phyloP scores from a whole-genome alignment of 257 asterid genomes.

The Solanum sejunctum region DNA sequence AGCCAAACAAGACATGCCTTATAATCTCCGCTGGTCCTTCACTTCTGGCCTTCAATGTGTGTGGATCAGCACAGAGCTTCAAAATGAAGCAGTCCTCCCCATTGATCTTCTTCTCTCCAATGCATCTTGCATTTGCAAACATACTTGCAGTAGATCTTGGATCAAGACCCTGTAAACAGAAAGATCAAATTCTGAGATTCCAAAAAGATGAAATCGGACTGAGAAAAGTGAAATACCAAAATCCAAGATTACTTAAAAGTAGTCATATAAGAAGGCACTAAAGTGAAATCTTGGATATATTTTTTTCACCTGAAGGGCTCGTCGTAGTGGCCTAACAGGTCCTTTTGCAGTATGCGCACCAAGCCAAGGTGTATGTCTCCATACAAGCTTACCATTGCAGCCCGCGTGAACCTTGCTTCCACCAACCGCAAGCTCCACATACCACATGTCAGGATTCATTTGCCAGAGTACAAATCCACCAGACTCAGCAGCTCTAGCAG shows the following conservation, averaged over 20 bases:
- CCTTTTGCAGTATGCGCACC: slow-evolving; percentile 94
- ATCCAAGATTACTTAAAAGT: not conserved
- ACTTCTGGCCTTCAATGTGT: slow-evolving; percentile 72
- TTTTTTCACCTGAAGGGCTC: slow-evolving; percentile 72
- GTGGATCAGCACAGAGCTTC: slow-evolving; percentile 83
- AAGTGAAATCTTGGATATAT: not conserved
- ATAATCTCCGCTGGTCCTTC: slow-evolving; percentile 96
- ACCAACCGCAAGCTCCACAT: slow-evolving; percentile 85
- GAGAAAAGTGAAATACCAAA: not conserved
- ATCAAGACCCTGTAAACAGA: slow-evolving; percentile 65
- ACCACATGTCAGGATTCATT: slow-evolving; percentile 91
- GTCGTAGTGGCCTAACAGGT: slow-evolving; percentile 79
- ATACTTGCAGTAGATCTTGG: slow-evolving; percentile 79
- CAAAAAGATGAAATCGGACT: not conserved
- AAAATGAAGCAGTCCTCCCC: slow-evolving; percentile 94
- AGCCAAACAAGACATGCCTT: slow-evolving; percentile 81
- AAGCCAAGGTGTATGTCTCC: slow-evolving; percentile 99
- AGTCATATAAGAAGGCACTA: not conserved
- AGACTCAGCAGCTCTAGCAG: slow-evolving; percentile 61
- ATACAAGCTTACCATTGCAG: slow-evolving; percentile 85
- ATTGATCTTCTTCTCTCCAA: slow-evolving; percentile 76
- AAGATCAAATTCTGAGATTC: not conserved
- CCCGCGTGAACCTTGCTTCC: slow-evolving; percentile 96
- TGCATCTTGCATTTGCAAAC: slow-evolving; percentile 79
- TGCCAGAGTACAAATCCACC: slow-evolving; percentile 95